Evolutionary conservation across 2,329 filamentous ascomycete species (phyloP).

Genomic region (Metarhizium anisopliae): DNA sequence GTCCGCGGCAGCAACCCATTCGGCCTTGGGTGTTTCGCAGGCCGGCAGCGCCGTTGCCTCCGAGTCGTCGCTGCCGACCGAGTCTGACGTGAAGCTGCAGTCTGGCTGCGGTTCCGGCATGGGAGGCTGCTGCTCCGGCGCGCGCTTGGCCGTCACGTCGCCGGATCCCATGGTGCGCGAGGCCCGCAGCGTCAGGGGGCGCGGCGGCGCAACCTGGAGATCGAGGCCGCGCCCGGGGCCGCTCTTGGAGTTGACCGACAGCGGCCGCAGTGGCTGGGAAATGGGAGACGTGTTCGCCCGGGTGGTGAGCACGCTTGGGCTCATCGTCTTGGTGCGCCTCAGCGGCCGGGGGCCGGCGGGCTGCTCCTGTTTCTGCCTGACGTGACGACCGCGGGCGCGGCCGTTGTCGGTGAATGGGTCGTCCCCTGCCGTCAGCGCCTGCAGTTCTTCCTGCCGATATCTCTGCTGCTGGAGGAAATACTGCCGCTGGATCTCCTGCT

Average conservation of each 20-base stretch:
- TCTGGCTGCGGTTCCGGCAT: conserved; percentile 8
- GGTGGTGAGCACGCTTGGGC: conserved; percentile 9
- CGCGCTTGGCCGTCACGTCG: conserved; percentile 10
- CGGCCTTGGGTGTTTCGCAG: conserved; percentile 9
- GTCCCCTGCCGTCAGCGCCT: conserved; percentile 1
- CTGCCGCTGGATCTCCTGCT: conserved; percentile 3
- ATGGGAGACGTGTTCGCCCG: not conserved
- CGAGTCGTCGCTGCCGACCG: conserved; percentile 14
- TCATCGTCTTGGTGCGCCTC: conserved; percentile 13
- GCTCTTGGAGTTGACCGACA: not conserved
- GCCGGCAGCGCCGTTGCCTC: conserved; percentile 9
- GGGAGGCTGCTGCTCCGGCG: not conserved
- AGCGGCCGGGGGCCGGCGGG: conserved; percentile 9
- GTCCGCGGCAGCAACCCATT: conserved; percentile 3
- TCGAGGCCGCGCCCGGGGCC: not conserved
- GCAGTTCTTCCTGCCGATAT: not conserved
- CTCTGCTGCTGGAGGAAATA: not conserved
- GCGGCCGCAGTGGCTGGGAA: not conserved
- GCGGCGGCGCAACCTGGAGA: not conserved
- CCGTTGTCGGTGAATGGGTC: conserved; percentile 25
- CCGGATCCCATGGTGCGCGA: conserved; percentile 7
- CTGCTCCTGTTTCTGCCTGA: conserved; percentile 1
- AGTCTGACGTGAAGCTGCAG: conserved; percentile 17
- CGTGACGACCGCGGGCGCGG: not conserved
- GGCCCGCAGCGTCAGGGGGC: conserved; percentile 4